Percentiles rank a stretch among this genome's conserved stretches.
Conservation (phyloP, 2,329 filamentous ascomycete genomes). For the Colletotrichum noveboracense region DNA sequence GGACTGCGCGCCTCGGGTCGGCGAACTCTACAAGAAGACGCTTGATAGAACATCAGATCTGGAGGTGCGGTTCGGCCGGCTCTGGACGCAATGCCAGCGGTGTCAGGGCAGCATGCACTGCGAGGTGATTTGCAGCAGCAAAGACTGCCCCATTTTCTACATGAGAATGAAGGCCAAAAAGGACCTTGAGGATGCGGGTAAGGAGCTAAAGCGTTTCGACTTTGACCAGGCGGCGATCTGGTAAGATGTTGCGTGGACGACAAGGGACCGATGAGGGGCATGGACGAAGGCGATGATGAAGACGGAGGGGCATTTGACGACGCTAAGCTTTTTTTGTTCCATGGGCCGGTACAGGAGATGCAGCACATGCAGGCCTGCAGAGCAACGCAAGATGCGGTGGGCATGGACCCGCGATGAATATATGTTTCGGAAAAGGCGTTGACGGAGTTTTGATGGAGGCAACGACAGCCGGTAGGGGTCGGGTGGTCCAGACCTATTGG, state of each 20-base stretch:
- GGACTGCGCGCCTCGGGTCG: conserved; percentile 83
- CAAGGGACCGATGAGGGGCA: background rate
- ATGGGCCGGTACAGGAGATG: conserved; percentile 5
- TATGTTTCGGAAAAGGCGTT: conserved; percentile 10
- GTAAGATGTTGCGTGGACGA: conserved; percentile 33
- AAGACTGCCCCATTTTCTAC: conserved; percentile 99
- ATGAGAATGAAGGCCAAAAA: conserved; percentile 99
- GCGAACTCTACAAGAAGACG: conserved; percentile 93
- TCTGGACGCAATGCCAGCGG: conserved; percentile 98
- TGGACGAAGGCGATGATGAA: background rate
- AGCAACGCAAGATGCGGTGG: background rate
- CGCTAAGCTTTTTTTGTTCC: conserved; percentile 5
- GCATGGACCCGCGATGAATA: background rate
- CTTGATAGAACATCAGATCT: conserved; percentile 88
- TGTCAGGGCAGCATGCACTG: conserved; percentile 98
- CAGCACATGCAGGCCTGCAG: background rate
- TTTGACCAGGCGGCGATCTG: conserved; percentile 75
- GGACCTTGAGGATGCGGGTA: conserved; percentile 93
- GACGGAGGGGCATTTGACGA: background rate
- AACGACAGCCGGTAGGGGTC: background rate
- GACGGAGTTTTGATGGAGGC: background rate
- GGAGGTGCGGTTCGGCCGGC: conserved; percentile 86
- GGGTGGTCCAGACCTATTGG: background rate
- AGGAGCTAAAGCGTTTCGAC: conserved; percentile 90
- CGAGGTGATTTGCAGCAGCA: conserved; percentile 95